Conservation (phyloP, 805 yeast genomes). For the Metschnikowia proteae region DNA sequence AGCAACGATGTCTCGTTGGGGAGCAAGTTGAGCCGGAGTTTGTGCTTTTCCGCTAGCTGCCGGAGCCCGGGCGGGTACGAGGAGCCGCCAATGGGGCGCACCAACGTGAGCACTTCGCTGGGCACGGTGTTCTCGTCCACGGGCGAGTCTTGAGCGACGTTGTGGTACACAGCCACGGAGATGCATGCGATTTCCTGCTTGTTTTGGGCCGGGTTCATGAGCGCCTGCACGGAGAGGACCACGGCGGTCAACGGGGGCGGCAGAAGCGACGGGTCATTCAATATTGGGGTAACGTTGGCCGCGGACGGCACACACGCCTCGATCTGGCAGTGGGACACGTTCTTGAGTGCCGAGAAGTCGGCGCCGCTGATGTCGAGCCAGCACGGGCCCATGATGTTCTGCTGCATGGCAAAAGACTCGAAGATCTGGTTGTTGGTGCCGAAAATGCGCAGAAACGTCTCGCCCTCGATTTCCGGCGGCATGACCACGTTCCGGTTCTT, state of each 20-base stretch:
- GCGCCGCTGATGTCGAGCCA: slow-evolving; percentile 78
- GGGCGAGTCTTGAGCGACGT: slow-evolving; percentile 73
- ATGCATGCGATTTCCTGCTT: slow-evolving; percentile 86
- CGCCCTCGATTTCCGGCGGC: slow-evolving; percentile 68
- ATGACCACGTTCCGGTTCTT: slow-evolving; percentile 44
- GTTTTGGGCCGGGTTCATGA: slow-evolving; percentile 67
- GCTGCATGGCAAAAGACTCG: slow-evolving; percentile 79
- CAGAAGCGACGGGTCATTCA: slow-evolving; percentile 38
- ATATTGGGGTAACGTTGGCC: slow-evolving; percentile 43
- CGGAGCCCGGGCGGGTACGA: slow-evolving; percentile 76
- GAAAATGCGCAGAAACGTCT: slow-evolving; percentile 72
- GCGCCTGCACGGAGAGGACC: slow-evolving; percentile 75
- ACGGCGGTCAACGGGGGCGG: slow-evolving; percentile 68
- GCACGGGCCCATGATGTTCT: slow-evolving; percentile 94
- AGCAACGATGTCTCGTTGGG: slow-evolving; percentile 73
- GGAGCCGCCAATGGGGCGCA: slow-evolving; percentile 67
- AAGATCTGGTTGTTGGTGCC: slow-evolving; percentile 73
- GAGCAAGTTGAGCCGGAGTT: slow-evolving; percentile 51
- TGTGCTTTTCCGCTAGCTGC: slow-evolving; percentile 53
- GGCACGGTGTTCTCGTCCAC: slow-evolving; percentile 60
- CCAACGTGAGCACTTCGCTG: slow-evolving; percentile 61
- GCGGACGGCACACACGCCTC: slow-evolving; percentile 62
- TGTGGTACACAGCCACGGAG: slow-evolving; percentile 65
- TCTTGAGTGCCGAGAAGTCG: slow-evolving; percentile 53
- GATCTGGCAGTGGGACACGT: slow-evolving; percentile 76